Evolutionary conservation across 148 eudicot species (phyloP).

Genomic region (Oxyria digyna): DNA sequence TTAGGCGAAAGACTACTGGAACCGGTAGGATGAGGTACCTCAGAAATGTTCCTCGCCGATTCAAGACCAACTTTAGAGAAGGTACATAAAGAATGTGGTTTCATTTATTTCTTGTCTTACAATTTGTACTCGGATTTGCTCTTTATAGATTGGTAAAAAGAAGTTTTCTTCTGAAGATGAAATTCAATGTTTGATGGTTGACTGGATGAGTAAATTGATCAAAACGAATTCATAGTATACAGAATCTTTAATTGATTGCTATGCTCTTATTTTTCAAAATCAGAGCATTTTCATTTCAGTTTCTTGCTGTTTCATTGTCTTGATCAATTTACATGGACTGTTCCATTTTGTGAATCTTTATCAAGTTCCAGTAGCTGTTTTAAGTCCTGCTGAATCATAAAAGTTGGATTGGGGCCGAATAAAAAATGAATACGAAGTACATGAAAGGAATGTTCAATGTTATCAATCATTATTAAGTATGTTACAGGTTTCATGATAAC

Average conservation of each 20-base stretch:
- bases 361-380: not conserved
- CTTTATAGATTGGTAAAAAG: no score
- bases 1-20: conserved; percentile 93
- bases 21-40: conserved; percentile 95
- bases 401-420: no score
- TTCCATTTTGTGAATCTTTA: not conserved
- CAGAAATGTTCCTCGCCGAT: conserved; percentile 77
- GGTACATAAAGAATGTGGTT: conserved; percentile 23
- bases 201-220: not conserved
- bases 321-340: not conserved
- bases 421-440: no score
- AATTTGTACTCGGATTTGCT: not conserved
- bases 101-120: not conserved
- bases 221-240: not conserved
- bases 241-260: not conserved
- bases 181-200: not conserved
- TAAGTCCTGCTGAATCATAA: no score
- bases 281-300: no score
- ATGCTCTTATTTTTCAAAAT: no score
- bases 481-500: not conserved
- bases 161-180: not conserved
- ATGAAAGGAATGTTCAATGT: not conserved
- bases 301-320: not conserved
- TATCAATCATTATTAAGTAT: not conserved
- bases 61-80: conserved; percentile 88